A percentile compares a stretch with the other conserved stretches of the same genome.
Conservation (phyloP, 371 early-diverging fungal species). For the Phascolomyces articulosus region DNA sequence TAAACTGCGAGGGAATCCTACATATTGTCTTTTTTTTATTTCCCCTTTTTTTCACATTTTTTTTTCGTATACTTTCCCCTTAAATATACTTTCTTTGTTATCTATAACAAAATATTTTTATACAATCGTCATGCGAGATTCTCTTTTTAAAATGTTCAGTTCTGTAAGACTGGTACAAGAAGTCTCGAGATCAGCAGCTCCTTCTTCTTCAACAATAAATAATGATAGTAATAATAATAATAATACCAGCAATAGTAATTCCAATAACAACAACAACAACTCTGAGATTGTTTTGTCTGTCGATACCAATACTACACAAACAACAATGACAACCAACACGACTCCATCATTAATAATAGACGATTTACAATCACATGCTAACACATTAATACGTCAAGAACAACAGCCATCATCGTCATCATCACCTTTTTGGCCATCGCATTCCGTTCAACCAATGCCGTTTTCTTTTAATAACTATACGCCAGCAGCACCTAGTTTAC, state of each 20-base stretch:
- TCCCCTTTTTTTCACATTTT: neutral
- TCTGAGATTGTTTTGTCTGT: neutral
- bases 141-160: conserved; percentile 46
- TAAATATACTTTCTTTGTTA: neutral
- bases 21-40: neutral
- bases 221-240: neutral
- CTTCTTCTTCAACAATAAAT: neutral
- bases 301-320: neutral
- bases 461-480: conserved; percentile 15
- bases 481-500: conserved; percentile 17
- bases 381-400: neutral
- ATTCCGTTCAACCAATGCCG: conserved; percentile 18
- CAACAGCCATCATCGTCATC: conserved; percentile 10
- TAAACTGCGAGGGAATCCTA: neutral
- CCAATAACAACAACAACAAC: neutral
- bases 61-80: neutral
- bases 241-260: neutral
- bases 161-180: conserved; percentile 55
- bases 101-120: neutral
- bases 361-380: neutral
- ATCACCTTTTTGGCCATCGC: conserved; percentile 9
- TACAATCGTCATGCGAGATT: conserved; percentile 22
- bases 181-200: conserved; percentile 37
- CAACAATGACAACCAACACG: neutral
- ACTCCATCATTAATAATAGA: neutral